These are phyloP conservation scores for Coemansia sp. DNA, from an alignment of 192 early-diverging fungal genomes.

Conservation along the genomic window DNA sequence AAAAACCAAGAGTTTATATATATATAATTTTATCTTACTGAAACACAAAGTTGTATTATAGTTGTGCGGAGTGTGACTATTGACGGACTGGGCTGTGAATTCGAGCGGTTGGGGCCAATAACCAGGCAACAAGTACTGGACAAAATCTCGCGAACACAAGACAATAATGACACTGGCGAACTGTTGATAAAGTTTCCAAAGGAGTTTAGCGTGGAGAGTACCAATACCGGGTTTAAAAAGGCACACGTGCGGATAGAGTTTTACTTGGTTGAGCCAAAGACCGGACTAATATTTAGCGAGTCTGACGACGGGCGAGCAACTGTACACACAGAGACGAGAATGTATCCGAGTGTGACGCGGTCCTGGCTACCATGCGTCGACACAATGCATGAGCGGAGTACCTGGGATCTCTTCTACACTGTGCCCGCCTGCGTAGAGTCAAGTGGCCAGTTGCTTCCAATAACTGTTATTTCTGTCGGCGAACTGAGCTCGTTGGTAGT, in stretches of 20 bases:
- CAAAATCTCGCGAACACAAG: constrained; percentile 20
- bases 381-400: constrained; percentile 62
- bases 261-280: constrained; percentile 31
- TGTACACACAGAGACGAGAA: constrained; percentile 69
- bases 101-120: constrained; percentile 20
- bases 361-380: constrained; percentile 84
- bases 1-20: not conserved
- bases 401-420: constrained; percentile 81
- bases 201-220: constrained; percentile 9
- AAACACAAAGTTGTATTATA: not conserved
- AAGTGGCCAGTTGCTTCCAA: constrained; percentile 15
- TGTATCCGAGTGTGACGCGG: constrained; percentile 68
- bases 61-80: constrained; percentile 38
- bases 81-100: constrained; percentile 27
- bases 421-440: constrained; percentile 58
- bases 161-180: constrained; percentile 20
- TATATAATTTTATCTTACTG: not conserved
- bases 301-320: constrained; percentile 8
- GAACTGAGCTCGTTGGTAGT: constrained; percentile 68
- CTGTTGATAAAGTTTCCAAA: constrained; percentile 31
- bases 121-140: constrained; percentile 31
- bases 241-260: constrained; percentile 51
- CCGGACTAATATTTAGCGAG: constrained; percentile 38
- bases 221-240: not conserved
- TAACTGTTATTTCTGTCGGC: constrained; percentile 64